Evolutionary conservation across 345 rosid species (phyloP).

Genomic region (Combretum micranthum): DNA sequence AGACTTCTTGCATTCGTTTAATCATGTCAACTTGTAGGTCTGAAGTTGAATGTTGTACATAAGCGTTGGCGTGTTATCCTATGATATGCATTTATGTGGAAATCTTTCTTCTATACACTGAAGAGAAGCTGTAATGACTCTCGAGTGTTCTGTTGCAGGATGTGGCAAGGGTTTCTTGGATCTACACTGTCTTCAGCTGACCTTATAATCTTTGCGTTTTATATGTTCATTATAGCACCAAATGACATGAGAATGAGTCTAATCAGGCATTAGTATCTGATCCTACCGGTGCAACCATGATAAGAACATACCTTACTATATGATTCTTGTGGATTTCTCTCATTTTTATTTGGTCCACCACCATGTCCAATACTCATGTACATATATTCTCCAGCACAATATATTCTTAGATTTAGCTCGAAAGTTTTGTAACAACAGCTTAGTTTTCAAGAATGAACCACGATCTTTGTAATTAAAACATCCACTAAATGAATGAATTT

Average conservation of each 20-base stretch:
- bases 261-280: slow-evolving; percentile 71
- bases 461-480: background rate
- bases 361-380: background rate
- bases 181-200: slow-evolving; percentile 86
- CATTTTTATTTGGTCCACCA: background rate
- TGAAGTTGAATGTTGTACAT: background rate
- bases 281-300: slow-evolving; percentile 89
- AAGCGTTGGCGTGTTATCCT: background rate
- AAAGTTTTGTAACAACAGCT: too few species aligned
- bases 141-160: slow-evolving; percentile 35
- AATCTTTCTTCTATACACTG: slow-evolving; percentile 1
- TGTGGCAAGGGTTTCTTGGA: slow-evolving; percentile 94
- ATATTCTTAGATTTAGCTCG: too few species aligned
- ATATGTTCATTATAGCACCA: slow-evolving; percentile 81
- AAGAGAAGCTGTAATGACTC: too few species aligned
- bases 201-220: slow-evolving; percentile 66
- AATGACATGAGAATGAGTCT: slow-evolving; percentile 66
- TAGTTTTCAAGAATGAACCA: background rate
- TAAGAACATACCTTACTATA: slow-evolving; percentile 64
- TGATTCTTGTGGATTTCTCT: slow-evolving; percentile 12
- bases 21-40: slow-evolving; percentile 1
- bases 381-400: background rate
- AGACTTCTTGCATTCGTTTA: background rate
- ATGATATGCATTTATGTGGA: too few species aligned
- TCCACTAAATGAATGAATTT: background rate